phyloP scores from a whole-genome alignment of 2,329 filamentous ascomycete genomes.

The Cryoendolithus antarcticus region DNA sequence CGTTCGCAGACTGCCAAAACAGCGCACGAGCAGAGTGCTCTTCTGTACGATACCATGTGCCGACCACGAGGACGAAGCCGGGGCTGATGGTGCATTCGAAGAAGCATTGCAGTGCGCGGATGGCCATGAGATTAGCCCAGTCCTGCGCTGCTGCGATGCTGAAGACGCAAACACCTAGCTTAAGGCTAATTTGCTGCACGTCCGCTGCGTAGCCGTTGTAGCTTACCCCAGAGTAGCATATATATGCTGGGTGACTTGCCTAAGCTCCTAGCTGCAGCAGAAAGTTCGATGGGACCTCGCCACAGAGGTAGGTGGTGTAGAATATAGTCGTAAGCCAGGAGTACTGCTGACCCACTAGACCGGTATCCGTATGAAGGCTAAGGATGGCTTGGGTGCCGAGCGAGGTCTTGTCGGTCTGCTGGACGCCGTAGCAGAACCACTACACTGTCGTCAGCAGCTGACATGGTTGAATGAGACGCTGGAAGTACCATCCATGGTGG shows the following conservation, averaged over 20 bases:
- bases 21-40: conserved; percentile 25
- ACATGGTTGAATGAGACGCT: background rate
- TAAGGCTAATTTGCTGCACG: too few relatives aligned
- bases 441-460: background rate
- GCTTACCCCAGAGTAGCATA: conserved; percentile 22
- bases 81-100: conserved; percentile 28
- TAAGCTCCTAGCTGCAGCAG: conserved; percentile 23
- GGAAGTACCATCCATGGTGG: conserved; percentile 30
- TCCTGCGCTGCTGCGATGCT: conserved; percentile 20
- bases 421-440: conserved; percentile 38
- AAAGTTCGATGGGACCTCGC: conserved; percentile 26
- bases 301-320: conserved; percentile 30
- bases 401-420: conserved; percentile 36
- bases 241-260: conserved; percentile 25
- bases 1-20: conserved; percentile 27
- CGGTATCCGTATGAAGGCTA: conserved; percentile 35
- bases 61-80: conserved; percentile 24
- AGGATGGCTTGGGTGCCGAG: conserved; percentile 33
- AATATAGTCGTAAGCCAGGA: conserved; percentile 31
- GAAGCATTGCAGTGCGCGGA: conserved; percentile 25
- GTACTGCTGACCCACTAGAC: conserved; percentile 26
- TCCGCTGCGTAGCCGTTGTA: background rate
- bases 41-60: conserved; percentile 24
- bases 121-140: conserved; percentile 24
- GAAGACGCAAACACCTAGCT: conserved; percentile 15